Evolutionary conservation across 2,329 filamentous ascomycete species (phyloP).

Genomic region (Graphilbum fragrans): DNA sequence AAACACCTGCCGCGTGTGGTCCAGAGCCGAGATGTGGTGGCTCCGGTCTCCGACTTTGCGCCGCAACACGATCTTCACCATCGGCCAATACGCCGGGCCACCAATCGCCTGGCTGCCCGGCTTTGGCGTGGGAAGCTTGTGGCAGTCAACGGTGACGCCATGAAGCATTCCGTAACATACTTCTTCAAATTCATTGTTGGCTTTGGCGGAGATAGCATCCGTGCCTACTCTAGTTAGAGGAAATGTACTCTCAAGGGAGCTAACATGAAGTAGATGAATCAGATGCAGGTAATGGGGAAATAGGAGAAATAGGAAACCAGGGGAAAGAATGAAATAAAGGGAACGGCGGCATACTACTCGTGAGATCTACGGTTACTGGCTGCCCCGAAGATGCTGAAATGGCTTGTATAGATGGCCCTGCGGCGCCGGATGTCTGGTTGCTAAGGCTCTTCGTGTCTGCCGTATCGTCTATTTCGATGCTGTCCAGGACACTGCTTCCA

Average conservation of each 20-base stretch:
- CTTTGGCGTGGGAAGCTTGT: conserved; percentile 56
- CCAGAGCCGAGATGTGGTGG: conserved; percentile 58
- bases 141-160: conserved; percentile 52
- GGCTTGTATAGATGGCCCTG: conserved; percentile 13
- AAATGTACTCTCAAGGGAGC: background rate
- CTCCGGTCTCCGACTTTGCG: conserved; percentile 42
- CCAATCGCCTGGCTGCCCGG: conserved; percentile 48
- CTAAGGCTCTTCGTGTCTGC: conserved; percentile 36
- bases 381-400: background rate
- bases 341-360: conserved; percentile 24
- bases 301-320: background rate
- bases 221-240: background rate
- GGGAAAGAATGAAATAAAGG: background rate
- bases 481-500: background rate
- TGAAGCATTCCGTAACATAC: conserved; percentile 75
- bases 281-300: too few relatives aligned
- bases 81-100: conserved; percentile 51
- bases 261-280: background rate
- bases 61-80: conserved; percentile 60
- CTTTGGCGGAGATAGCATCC: conserved; percentile 22
- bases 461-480: conserved; percentile 38
- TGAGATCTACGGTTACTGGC: conserved; percentile 44
- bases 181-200: conserved; percentile 50
- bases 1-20: conserved; percentile 59
- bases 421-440: conserved; percentile 8